Evolutionary conservation across 345 rosid genomes (phyloP).

Genomic region (Pistacia atlantica): DNA sequence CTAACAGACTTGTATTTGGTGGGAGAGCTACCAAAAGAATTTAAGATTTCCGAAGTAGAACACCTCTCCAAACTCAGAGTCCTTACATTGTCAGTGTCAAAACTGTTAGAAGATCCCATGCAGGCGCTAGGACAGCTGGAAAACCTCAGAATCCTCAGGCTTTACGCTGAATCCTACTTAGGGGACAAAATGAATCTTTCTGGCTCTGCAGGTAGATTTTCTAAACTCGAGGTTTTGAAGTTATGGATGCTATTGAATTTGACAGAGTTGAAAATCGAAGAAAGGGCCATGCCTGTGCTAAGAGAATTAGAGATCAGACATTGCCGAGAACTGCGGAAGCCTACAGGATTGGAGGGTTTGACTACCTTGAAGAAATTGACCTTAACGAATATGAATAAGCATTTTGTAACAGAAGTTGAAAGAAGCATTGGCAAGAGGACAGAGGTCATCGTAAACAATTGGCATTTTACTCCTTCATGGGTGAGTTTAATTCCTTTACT

Average conservation of each 20-base stretch:
- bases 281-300: constrained; percentile 27
- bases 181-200: constrained; percentile 36
- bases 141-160: constrained; percentile 35
- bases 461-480: no score
- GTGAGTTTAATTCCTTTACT: no score
- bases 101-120: constrained; percentile 34
- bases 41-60: neutral
- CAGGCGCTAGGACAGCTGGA: constrained; percentile 24
- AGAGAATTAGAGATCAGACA: constrained; percentile 40
- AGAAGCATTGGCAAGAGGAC: neutral
- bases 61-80: constrained; percentile 25
- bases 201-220: neutral
- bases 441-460: no score
- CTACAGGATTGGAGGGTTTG: constrained; percentile 14
- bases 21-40: constrained; percentile 13
- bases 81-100: constrained; percentile 39
- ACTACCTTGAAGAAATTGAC: constrained; percentile 22
- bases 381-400: constrained; percentile 28
- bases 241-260: constrained; percentile 39
- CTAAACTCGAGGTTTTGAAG: constrained; percentile 32
- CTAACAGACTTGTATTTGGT: constrained; percentile 38
- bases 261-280: constrained; percentile 13
- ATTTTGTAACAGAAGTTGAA: constrained; percentile 5
- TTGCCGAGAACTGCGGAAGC: constrained; percentile 19
- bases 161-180: constrained; percentile 32